phyloP scores from a whole-genome alignment of 257 asterid species.

The Solanum appendiculatum region DNA sequence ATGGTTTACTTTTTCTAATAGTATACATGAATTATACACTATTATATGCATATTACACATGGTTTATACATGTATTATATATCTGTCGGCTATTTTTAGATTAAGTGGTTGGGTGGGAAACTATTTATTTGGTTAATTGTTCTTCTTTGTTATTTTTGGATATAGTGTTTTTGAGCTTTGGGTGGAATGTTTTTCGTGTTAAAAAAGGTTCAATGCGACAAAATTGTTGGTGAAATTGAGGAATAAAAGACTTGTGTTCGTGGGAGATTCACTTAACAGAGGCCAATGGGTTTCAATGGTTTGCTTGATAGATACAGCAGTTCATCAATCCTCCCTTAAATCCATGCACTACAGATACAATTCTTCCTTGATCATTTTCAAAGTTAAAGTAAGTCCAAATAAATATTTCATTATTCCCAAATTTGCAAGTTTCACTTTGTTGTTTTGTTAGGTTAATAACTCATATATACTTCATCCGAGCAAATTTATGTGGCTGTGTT shows the following conservation, averaged over 20 bases:
- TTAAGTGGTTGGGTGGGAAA: neutral
- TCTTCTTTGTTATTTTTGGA: neutral
- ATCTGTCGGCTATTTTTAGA: neutral
- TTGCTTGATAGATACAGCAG: conserved; percentile 63
- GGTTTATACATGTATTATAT: neutral
- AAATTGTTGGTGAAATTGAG: conserved; percentile 62
- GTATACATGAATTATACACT: neutral
- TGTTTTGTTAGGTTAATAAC: too few relatives aligned
- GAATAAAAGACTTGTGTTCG: conserved; percentile 72
- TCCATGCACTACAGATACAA: conserved; percentile 58
- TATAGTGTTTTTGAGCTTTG: conserved; percentile 11
- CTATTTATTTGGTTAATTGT: neutral
- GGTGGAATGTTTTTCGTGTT: conserved; percentile 28
- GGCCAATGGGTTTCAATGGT: conserved; percentile 95
- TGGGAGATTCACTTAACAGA: conserved; percentile 84
- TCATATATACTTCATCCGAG: too few relatives aligned
- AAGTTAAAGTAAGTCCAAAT: conserved; percentile 39
- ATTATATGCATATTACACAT: neutral
- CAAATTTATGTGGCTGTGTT: too few relatives aligned
- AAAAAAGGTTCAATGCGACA: conserved; percentile 78
- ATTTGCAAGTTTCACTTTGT: neutral
- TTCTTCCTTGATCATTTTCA: conserved; percentile 78
- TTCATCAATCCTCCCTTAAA: conserved; percentile 40
- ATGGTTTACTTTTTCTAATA: neutral
- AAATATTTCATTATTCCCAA: neutral